Conservation (phyloP, 108 stramenopile genomes). For the Pseudonitzschia multiseries region DNA sequence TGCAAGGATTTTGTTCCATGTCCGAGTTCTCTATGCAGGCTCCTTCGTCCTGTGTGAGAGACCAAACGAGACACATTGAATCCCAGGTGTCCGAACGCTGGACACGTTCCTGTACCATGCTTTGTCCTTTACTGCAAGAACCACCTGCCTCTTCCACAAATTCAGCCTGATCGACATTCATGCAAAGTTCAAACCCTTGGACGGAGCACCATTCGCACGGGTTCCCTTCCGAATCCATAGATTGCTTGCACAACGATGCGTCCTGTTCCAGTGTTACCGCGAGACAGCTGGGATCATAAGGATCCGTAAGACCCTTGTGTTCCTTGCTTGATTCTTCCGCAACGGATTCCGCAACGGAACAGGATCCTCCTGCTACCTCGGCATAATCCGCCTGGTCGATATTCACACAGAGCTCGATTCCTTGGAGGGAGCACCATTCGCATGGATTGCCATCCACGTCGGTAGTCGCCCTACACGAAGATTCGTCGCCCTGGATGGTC, state of each 20-base stretch:
- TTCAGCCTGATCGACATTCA: slow-evolving; percentile 35
- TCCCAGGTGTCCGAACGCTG: slow-evolving; percentile 17
- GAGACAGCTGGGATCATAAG: slow-evolving; percentile 26
- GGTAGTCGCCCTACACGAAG: slow-evolving; percentile 14
- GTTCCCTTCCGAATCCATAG: slow-evolving; percentile 27
- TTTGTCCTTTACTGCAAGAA: slow-evolving; percentile 14
- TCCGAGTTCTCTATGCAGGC: slow-evolving; percentile 22
- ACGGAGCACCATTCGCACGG: slow-evolving; percentile 34
- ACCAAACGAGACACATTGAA: slow-evolving; percentile 16
- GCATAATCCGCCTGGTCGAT: slow-evolving; percentile 34
- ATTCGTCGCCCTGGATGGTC: slow-evolving; percentile 21
- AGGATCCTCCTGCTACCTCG: slow-evolving; percentile 27
- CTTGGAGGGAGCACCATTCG: slow-evolving; percentile 27
- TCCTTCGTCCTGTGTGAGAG: slow-evolving; percentile 13
- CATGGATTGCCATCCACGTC: slow-evolving; percentile 36
- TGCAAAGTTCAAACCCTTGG: slow-evolving; percentile 25
- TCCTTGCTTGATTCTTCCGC: background rate
- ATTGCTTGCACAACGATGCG: slow-evolving; percentile 11
- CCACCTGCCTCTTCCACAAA: slow-evolving; percentile 35
- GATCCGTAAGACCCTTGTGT: slow-evolving; percentile 6
- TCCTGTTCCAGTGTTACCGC: slow-evolving; percentile 22
- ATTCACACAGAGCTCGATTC: slow-evolving; percentile 22
- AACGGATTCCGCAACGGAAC: slow-evolving; percentile 10
- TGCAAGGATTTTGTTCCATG: slow-evolving; percentile 29
- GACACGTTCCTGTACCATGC: background rate